Evolutionary conservation across 768 basidiomycete genomes (phyloP), one percentile per base, ranked within the genome.

Genomic region (Myochromella boudieri): DNA sequence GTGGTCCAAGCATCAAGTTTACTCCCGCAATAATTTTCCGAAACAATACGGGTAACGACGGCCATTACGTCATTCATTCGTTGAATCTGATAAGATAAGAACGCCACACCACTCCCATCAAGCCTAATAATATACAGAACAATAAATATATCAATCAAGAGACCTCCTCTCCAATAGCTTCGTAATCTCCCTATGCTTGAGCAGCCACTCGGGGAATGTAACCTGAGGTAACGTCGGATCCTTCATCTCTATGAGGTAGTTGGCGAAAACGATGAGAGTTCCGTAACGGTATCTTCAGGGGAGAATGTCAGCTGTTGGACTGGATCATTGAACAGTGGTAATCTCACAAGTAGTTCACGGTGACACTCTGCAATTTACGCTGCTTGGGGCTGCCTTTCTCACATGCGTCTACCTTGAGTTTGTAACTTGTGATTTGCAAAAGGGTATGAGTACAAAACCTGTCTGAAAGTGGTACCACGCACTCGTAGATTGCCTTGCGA

Each of bases 401-500:
- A 37, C 82, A 82, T 0, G 93, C 87, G 36, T 92, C 92, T 0
- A 82, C 80, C 58, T 95, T 93, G 39, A 97, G 75, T 65, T 95
- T 95, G 70, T 94, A 93, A 62, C 94, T 97, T 55, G 42, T 26
- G n/a, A n/a, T n/a, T 33, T 36, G 9, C 32, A 20, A 40, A 27
- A 41, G 26, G 15, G 3, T 39, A 20, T 52, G 37, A 32, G 17
- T 39, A 46, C 21, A 37, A 22, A 26, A 44, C 18, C 17, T 29
- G 10, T 46, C 12, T 12, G 21, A 26, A 22, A 37, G 27, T 11
- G 21, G 11, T 3, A 26, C 1, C 6, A 70, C 88, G 65, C 62
- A 97, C 88, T 95, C 91, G 61, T 91, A 97, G 39, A 99, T 87
- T 0, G 97, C 92, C 64, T 91, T 91, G 27, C 97, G 82, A 29